These are phyloP conservation scores for Ophiostoma tasmaniense DNA, from an alignment of 2,329 filamentous ascomycete genomes.

Conservation along the genomic window DNA sequence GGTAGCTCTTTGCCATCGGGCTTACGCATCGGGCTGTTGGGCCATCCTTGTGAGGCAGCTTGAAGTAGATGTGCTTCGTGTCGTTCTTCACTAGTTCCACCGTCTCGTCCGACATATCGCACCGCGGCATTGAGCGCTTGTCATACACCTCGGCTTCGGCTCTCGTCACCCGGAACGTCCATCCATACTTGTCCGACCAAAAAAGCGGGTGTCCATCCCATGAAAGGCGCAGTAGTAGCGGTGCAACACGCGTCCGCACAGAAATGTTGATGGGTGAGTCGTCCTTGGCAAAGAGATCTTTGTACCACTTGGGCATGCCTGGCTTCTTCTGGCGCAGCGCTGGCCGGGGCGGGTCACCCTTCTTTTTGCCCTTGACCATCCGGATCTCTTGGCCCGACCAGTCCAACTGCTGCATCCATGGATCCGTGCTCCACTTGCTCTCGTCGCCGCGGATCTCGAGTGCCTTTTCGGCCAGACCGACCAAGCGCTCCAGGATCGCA, in stretches of 20 bases:
- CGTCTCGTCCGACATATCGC: constrained; percentile 69
- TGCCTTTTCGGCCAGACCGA: constrained; percentile 67
- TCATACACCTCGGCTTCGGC: constrained; percentile 54
- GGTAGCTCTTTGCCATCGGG: constrained; percentile 84
- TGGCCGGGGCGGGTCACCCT: constrained; percentile 67
- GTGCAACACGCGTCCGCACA: constrained; percentile 80
- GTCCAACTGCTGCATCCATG: constrained; percentile 88
- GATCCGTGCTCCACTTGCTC: constrained; percentile 65
- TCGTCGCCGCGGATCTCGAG: constrained; percentile 62
- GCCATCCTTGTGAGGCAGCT: constrained; percentile 93
- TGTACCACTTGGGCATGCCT: constrained; percentile 94
- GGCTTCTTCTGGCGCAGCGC: constrained; percentile 83
- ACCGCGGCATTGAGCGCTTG: constrained; percentile 62
- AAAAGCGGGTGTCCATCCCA: constrained; percentile 87
- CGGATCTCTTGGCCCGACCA: constrained; percentile 90
- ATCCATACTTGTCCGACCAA: constrained; percentile 90
- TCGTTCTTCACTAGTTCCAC: constrained; percentile 60
- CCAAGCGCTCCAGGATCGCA: constrained; percentile 67
- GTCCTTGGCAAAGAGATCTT: constrained; percentile 68
- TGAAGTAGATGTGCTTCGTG: constrained; percentile 63
- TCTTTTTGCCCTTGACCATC: constrained; percentile 87
- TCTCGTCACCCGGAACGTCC: constrained; percentile 74
- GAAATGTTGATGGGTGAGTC: constrained; percentile 65
- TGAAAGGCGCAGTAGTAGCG: constrained; percentile 69
- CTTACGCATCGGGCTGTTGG: constrained; percentile 75